Conservation (phyloP, 2,329 filamentous ascomycete species). For the Rutstroemia sp. region DNA sequence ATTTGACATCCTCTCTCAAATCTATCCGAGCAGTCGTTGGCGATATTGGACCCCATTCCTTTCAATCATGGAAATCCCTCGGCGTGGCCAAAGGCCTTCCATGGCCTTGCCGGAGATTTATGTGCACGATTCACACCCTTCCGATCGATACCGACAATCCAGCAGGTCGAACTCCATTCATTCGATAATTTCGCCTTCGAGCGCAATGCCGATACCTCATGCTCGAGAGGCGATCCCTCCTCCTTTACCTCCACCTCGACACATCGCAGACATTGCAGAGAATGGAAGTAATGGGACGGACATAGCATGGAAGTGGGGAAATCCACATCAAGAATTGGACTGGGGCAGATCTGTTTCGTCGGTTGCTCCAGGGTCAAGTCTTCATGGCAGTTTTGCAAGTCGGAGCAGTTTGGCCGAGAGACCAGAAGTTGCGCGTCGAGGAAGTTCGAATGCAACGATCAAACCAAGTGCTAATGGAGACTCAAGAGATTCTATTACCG, state of each 20-base stretch:
- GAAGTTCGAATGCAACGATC: constrained; percentile 34
- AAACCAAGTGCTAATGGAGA: constrained; percentile 37
- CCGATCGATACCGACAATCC: constrained; percentile 24
- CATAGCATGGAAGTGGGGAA: constrained; percentile 51
- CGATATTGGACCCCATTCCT: too few species aligned
- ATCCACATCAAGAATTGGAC: constrained; percentile 40
- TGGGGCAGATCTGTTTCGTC: constrained; percentile 36
- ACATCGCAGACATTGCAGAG: constrained; percentile 44
- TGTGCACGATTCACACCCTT: constrained; percentile 11
- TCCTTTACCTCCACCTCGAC: constrained; percentile 55
- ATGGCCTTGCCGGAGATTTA: background rate
- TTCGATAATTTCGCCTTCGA: constrained; percentile 33
- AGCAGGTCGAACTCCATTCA: constrained; percentile 22
- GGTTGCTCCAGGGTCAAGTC: constrained; percentile 41
- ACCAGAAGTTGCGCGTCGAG: constrained; percentile 28
- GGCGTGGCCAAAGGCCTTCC: background rate
- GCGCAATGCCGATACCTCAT: constrained; percentile 57
- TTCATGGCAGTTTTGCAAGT: constrained; percentile 38
- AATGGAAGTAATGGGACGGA: constrained; percentile 52
- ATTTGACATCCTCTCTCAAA: background rate
- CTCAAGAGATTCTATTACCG: background rate
- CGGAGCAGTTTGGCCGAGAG: constrained; percentile 21
- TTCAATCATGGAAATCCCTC: background rate
- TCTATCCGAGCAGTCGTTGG: background rate
- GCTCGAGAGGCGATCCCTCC: constrained; percentile 47